These are phyloP conservation scores for Lipomyces japonicus DNA, from an alignment of 805 yeast species.

Conservation along the genomic window DNA sequence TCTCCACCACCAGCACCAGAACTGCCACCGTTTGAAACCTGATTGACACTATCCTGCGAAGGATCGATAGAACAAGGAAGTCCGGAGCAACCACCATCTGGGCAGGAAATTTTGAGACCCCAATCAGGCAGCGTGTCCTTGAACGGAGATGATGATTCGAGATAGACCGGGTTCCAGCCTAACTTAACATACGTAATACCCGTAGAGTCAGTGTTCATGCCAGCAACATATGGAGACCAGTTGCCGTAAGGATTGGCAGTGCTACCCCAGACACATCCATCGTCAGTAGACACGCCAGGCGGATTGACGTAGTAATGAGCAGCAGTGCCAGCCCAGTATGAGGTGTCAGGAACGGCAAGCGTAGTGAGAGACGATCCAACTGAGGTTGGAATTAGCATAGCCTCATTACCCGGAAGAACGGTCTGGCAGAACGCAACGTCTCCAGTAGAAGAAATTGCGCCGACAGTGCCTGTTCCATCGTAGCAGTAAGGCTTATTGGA, in stretches of 20 bases:
- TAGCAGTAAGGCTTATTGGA: slow-evolving; percentile 59
- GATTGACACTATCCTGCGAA: slow-evolving; percentile 54
- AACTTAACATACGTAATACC: slow-evolving; percentile 72
- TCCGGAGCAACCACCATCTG: slow-evolving; percentile 68
- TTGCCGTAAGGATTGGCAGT: slow-evolving; percentile 67
- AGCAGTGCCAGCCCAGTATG: slow-evolving; percentile 62
- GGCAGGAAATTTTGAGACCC: slow-evolving; percentile 73
- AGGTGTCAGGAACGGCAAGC: slow-evolving; percentile 74
- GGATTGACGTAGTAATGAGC: slow-evolving; percentile 82
- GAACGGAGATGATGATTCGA: slow-evolving; percentile 57
- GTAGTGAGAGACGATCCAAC: slow-evolving; percentile 51
- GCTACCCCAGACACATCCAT: slow-evolving; percentile 84
- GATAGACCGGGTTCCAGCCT: slow-evolving; percentile 87
- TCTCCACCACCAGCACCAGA: slow-evolving; percentile 63
- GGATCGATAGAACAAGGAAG: slow-evolving; percentile 82
- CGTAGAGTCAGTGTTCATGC: slow-evolving; percentile 70
- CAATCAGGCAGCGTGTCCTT: slow-evolving; percentile 40
- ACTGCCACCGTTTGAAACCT: slow-evolving; percentile 45
- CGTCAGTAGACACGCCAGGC: slow-evolving; percentile 71
- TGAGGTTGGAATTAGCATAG: slow-evolving; percentile 83
- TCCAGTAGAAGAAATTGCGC: slow-evolving; percentile 54
- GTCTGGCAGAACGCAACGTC: slow-evolving; percentile 86
- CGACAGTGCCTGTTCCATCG: slow-evolving; percentile 74
- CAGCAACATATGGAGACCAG: slow-evolving; percentile 94
- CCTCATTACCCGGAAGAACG: slow-evolving; percentile 90